These are phyloP conservation scores for Clausena lansium DNA, from an alignment of 345 rosid genomes.

Conservation along the genomic window DNA sequence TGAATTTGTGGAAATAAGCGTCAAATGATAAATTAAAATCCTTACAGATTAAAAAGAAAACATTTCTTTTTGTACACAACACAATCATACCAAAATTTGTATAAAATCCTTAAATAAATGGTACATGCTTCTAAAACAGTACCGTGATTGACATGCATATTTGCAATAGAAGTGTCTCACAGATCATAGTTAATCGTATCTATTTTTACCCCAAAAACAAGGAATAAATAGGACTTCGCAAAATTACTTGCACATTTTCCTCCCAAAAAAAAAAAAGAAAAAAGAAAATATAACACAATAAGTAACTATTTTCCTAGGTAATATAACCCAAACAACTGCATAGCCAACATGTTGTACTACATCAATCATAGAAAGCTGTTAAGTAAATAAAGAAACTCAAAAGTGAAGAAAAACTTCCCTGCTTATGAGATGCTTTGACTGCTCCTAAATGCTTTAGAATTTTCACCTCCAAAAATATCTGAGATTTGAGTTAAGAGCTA, in stretches of 20 bases:
- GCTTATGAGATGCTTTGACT: not conserved
- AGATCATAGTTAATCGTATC: not conserved
- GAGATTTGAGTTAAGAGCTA: not conserved
- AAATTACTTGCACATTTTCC: not conserved
- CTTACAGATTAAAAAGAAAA: not conserved
- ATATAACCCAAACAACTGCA: not conserved
- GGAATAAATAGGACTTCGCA: not conserved
- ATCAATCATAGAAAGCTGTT: not conserved
- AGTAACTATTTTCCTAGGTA: not conserved
- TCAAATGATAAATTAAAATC: not conserved
- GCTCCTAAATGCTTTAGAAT: not conserved
- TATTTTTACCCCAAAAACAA: not conserved
- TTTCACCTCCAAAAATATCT: not conserved
- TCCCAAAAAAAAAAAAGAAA: too few relatives aligned
- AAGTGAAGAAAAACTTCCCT: not conserved
- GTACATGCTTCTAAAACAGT: not conserved
- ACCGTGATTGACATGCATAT: not conserved
- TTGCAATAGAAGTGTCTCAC: not conserved
- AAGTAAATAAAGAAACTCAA: not conserved
- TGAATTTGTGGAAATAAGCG: not conserved
- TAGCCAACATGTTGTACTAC: not conserved
- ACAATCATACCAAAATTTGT: not conserved
- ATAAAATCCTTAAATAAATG: not conserved
- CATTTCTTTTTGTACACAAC: not conserved
- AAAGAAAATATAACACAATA: not conserved